Percentiles rank a stretch among this genome's conserved stretches.
Conservation (phyloP, 768 basidiomycete species). For the Pisolithus tinctorius region DNA sequence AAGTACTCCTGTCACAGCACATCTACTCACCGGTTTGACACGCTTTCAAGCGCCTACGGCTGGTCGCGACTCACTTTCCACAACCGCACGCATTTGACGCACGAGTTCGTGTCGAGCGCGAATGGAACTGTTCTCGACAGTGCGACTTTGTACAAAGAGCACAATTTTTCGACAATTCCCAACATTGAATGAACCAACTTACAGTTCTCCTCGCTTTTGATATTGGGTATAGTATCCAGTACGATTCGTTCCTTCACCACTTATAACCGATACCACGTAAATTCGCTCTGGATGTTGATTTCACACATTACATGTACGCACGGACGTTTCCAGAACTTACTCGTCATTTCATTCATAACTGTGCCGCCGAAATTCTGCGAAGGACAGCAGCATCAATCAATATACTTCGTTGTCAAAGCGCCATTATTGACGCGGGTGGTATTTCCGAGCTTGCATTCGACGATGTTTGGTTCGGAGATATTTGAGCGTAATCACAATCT, state of each 20-base stretch:
- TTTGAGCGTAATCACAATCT: too few species aligned
- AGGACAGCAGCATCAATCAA: too few species aligned
- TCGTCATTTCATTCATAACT: too few species aligned
- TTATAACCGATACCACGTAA: background rate
- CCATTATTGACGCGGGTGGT: too few species aligned
- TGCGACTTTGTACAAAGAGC: slow-evolving; percentile 20
- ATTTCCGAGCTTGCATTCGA: too few species aligned
- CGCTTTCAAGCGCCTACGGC: slow-evolving; percentile 12
- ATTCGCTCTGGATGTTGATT: background rate
- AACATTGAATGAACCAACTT: background rate
- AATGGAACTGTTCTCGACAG: slow-evolving; percentile 20
- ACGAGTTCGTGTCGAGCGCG: slow-evolving; percentile 24
- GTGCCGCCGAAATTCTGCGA: too few species aligned
- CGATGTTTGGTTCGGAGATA: too few species aligned
- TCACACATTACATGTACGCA: background rate
- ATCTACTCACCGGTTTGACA: background rate
- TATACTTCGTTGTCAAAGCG: too few species aligned
- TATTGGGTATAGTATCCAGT: background rate
- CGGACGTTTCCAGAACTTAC: too few species aligned
- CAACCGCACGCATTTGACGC: slow-evolving; percentile 23
- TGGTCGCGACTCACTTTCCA: slow-evolving; percentile 26
- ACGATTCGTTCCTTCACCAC: background rate
- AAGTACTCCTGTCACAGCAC: background rate
- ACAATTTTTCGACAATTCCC: background rate
- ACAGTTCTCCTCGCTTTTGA: too few species aligned